Evolutionary conservation across 1,284 basidiomycete genomes (phyloP).

Genomic region (Salmacisia buchloeana): DNA sequence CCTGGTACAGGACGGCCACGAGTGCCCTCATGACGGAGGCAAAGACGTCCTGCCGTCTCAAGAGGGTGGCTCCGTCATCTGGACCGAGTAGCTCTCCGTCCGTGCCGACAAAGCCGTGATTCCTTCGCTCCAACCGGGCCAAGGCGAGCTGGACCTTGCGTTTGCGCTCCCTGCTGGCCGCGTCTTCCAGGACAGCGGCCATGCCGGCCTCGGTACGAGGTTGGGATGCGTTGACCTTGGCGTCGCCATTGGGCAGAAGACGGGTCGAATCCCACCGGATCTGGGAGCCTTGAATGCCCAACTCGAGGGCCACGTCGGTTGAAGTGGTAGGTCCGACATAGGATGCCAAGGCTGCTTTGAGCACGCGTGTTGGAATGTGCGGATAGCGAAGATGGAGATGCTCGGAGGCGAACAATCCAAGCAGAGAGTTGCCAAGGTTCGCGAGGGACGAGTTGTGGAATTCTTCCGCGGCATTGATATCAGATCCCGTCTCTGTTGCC

Average conservation of each 20-base stretch:
- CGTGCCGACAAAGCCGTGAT: constrained; percentile 11
- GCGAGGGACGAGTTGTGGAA: constrained; percentile 74
- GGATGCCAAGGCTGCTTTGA: constrained; percentile 83
- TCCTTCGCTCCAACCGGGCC: constrained; percentile 12
- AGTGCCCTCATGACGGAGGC: constrained; percentile 55
- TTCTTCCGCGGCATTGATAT: constrained; percentile 2
- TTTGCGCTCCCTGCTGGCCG: constrained; percentile 22
- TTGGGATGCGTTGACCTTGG: constrained; percentile 63
- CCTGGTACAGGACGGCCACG: constrained; percentile 57
- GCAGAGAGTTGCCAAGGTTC: constrained; percentile 76
- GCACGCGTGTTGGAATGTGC: constrained; percentile 79
- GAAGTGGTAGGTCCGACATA: constrained; percentile 81
- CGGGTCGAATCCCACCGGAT: constrained; percentile 48
- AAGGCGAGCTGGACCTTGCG: constrained; percentile 16
- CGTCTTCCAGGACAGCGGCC: constrained; percentile 13
- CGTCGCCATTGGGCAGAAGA: constrained; percentile 7
- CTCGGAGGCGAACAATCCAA: constrained; percentile 86
- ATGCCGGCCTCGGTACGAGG: constrained; percentile 16
- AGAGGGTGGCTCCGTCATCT: background rate
- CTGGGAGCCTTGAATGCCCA: constrained; percentile 34
- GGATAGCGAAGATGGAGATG: constrained; percentile 77
- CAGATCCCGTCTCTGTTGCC: background rate
- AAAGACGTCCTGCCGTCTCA: constrained; percentile 26
- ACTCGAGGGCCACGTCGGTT: constrained; percentile 69
- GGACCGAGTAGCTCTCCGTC: background rate